Evolutionary conservation across 2,329 filamentous ascomycete genomes (phyloP).

Genomic region (Pseudodiploospora longispora): DNA sequence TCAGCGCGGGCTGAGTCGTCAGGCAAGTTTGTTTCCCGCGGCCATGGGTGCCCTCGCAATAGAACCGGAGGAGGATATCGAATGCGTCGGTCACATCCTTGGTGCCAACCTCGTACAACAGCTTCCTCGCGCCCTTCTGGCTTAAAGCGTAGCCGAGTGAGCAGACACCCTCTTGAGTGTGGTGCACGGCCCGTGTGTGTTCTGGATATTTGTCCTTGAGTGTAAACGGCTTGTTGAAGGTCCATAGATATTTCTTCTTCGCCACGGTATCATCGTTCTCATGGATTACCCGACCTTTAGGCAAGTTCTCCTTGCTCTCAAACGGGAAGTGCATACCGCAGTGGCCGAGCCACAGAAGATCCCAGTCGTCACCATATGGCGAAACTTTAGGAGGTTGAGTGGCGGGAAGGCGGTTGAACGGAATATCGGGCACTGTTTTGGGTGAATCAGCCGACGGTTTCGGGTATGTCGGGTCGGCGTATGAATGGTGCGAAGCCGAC

Average conservation of each 20-base stretch:
- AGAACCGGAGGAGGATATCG: slow-evolving; percentile 36
- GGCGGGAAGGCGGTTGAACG: neutral
- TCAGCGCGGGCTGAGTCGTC: slow-evolving; percentile 31
- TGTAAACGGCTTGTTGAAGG: neutral
- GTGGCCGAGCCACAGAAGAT: slow-evolving; percentile 42
- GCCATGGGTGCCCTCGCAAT: slow-evolving; percentile 31
- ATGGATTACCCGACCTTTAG: neutral
- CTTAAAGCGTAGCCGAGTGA: slow-evolving; percentile 36
- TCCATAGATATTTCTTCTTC: neutral
- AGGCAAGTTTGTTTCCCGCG: slow-evolving; percentile 30
- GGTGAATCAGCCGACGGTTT: neutral
- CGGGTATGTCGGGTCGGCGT: neutral
- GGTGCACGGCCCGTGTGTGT: slow-evolving; percentile 35
- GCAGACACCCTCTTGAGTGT: slow-evolving; percentile 33
- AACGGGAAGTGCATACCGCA: slow-evolving; percentile 30
- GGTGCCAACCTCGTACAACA: slow-evolving; percentile 30
- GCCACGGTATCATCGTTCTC: slow-evolving; percentile 2
- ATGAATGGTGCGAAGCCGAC: neutral
- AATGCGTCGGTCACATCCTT: slow-evolving; percentile 30
- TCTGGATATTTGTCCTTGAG: slow-evolving; percentile 18
- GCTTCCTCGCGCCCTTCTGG: slow-evolving; percentile 31
- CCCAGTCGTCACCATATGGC: slow-evolving; percentile 42
- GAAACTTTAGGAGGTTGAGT: slow-evolving; percentile 14
- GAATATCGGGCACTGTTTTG: slow-evolving; percentile 1
- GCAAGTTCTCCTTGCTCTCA: neutral